Evolutionary conservation across 495 filamentous ascomycete species (phyloP), one percentile per base, ranked within the genome.

Genomic region (Trichoderma gamsii): DNA sequence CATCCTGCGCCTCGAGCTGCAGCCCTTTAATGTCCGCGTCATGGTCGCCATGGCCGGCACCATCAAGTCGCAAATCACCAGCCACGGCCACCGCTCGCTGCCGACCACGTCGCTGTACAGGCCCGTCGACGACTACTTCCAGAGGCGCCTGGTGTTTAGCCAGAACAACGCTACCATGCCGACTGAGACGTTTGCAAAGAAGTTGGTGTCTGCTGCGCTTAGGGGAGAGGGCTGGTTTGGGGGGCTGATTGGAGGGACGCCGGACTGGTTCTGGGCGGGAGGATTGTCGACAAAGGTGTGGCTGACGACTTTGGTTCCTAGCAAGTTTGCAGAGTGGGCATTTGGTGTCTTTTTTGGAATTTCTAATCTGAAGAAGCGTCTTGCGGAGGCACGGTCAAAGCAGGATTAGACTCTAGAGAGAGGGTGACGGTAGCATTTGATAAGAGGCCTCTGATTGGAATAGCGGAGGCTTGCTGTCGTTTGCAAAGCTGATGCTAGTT

Each of bases 11-110:
- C 69, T 85, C 27, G 85, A 87, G 69, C 76, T 88, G 41, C 78
- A 77, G 63, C 84, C 84, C 0, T 81, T 86, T 12, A 82, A 79
- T 25, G 81, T 87, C 52, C 83, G 78, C 69, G 85, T 83, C 71
- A 82, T 84, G 75, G 79, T 80, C 1, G 77, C 83, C 71, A 78
- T 83, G 78, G 79, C 80, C 1, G 83, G 83, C 25, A 82, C 80
- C 32, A 78, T 85, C n/a, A 77, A 71, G 43, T 79, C 77, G 64
- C 79, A 81, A 68, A 82, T 80, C 41, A 76, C 79, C 7, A 75
- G 71, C 70, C 73, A 76, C 43, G 68, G 69, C 23, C 76, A 78
- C 66, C 80, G 78, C 66, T 67, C 67, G 12, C 67, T 82, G 64
- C 81, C 81, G 0, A 68, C 70, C 41, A 71, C 72, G 38, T 81